Percentiles rank a stretch among this genome's conserved stretches.
Evolutionary conservation across 208 protist genomes (phyloP).

Genomic region (Strigomonas oncopelti): DNA sequence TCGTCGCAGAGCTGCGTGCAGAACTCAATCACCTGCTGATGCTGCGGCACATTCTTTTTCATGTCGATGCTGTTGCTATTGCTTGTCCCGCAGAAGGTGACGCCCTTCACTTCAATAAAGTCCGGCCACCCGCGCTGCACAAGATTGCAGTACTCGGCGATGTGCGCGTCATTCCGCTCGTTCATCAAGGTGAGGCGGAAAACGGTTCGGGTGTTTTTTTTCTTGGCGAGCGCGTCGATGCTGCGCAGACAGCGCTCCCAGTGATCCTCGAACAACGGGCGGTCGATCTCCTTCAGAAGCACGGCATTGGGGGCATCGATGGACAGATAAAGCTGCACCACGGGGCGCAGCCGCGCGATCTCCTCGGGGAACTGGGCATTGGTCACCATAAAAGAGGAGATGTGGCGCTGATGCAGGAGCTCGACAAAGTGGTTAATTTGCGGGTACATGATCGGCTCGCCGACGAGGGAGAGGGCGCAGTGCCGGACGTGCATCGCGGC

Average conservation of each 20-base stretch:
- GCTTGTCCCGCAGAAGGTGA: conserved; percentile 91
- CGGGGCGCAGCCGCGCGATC: conserved; percentile 69
- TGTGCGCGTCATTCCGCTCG: conserved; percentile 72
- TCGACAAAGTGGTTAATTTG: conserved; percentile 90
- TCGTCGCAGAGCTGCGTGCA: conserved; percentile 64
- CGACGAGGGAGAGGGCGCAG: conserved; percentile 95
- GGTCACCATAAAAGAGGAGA: conserved; percentile 95
- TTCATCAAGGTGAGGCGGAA: conserved; percentile 96
- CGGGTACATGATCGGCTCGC: conserved; percentile 96
- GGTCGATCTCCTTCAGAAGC: conserved; percentile 87
- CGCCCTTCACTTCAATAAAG: conserved; percentile 95
- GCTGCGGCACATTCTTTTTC: conserved; percentile 91
- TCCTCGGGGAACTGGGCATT: conserved; percentile 91
- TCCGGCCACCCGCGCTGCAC: conserved; percentile 89
- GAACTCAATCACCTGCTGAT: conserved; percentile 92
- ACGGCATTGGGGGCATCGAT: conserved; percentile 91
- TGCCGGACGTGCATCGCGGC: conserved; percentile 82
- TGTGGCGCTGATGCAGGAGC: conserved; percentile 76
- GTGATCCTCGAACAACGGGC: conserved; percentile 93
- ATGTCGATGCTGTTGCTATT: conserved; percentile 84
- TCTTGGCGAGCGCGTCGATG: conserved; percentile 65
- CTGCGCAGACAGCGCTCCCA: conserved; percentile 93
- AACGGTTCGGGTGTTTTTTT: conserved; percentile 88
- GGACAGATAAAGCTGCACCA: conserved; percentile 94
- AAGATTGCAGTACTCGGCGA: conserved; percentile 72